Evolutionary conservation across 768 basidiomycete species (phyloP).

Genomic region (Mycena chlorophos): DNA sequence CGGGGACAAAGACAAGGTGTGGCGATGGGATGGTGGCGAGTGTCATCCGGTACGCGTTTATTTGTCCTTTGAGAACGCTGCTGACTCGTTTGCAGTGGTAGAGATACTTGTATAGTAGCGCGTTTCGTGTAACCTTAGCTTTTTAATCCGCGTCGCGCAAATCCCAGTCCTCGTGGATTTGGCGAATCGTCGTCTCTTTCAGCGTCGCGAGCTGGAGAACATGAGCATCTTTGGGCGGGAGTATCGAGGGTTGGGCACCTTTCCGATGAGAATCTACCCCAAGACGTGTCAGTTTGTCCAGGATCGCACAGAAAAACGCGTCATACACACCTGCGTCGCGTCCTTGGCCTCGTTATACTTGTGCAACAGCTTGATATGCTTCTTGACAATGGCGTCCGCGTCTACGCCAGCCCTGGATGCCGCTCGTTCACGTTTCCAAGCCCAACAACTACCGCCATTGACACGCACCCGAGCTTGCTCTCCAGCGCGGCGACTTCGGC

Average conservation of each 20-base stretch:
- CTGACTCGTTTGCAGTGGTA: not conserved
- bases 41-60: constrained; percentile 30
- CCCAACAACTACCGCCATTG: not conserved
- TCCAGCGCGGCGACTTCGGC: constrained; percentile 51
- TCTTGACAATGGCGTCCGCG: constrained; percentile 59
- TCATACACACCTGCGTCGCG: constrained; percentile 62
- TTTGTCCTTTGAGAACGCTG: not conserved
- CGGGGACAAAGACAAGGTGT: constrained; percentile 32
- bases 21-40: constrained; percentile 37
- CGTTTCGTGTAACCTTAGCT: not conserved
- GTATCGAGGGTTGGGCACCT: constrained; percentile 41
- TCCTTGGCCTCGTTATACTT: constrained; percentile 83
- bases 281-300: not conserved
- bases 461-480: constrained; percentile 44
- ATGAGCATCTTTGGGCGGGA: constrained; percentile 6
- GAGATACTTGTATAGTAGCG: not conserved
- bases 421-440: constrained; percentile 37
- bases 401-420: constrained; percentile 27
- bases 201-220: constrained; percentile 64
- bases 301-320: constrained; percentile 4
- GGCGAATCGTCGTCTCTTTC: constrained; percentile 67
- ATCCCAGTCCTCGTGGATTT: constrained; percentile 73
- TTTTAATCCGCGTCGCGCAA: constrained; percentile 37
- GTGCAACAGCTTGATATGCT: constrained; percentile 72
- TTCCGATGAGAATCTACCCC: constrained; percentile 73